Conservation (phyloP, 2,329 filamentous ascomycete species). For the Chalara sp. region DNA sequence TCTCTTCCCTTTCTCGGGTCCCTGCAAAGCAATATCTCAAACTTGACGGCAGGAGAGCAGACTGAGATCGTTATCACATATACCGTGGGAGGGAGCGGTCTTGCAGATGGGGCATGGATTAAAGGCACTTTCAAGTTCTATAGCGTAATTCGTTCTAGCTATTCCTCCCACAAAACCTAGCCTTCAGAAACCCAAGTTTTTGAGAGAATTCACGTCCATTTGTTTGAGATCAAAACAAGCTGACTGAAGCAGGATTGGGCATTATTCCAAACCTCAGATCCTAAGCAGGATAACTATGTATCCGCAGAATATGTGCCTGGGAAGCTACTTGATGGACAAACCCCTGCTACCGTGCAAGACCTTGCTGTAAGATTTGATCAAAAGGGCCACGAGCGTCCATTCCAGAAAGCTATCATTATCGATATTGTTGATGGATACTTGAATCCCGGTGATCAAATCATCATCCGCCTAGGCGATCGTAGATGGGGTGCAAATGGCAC, state of each 20-base stretch:
- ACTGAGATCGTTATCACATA: constrained; percentile 25
- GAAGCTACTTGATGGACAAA: constrained; percentile 23
- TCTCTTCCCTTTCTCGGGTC: constrained; percentile 24
- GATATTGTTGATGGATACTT: constrained; percentile 31
- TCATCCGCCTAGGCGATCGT: constrained; percentile 28
- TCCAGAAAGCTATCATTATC: constrained; percentile 32
- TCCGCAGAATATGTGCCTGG: constrained; percentile 27
- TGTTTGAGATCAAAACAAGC: no score
- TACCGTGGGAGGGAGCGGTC: constrained; percentile 26
- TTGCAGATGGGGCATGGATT: constrained; percentile 31
- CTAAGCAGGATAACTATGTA: constrained; percentile 26
- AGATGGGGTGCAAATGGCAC: constrained; percentile 27
- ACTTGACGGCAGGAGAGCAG: constrained; percentile 24
- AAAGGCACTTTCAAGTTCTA: constrained; percentile 34
- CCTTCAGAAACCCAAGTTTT: no score
- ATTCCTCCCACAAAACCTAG: background rate
- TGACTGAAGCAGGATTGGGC: constrained; percentile 23
- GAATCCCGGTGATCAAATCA: constrained; percentile 29
- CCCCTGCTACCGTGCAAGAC: constrained; percentile 28
- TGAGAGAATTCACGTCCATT: no score
- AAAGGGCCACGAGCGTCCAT: constrained; percentile 31
- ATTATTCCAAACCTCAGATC: constrained; percentile 29
- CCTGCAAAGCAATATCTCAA: constrained; percentile 18
- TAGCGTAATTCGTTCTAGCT: constrained; percentile 13
- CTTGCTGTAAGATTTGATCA: constrained; percentile 31